phyloP scores from a whole-genome alignment of 129 eudicot species.

The Apium graveolens region DNA sequence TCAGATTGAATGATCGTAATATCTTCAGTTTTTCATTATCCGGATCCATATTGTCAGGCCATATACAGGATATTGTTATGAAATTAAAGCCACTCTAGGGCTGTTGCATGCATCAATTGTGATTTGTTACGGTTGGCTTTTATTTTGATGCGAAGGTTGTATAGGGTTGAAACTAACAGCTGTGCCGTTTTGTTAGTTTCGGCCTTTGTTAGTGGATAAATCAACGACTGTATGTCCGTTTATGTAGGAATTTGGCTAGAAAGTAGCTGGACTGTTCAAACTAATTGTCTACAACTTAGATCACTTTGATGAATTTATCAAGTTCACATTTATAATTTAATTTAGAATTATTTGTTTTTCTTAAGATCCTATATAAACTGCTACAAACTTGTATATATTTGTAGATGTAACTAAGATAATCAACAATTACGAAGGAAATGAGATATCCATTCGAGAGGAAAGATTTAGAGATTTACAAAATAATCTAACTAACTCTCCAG shows the following conservation, averaged over 20 bases:
- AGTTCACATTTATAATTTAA: neutral
- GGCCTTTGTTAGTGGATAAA: neutral
- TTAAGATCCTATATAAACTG: no score
- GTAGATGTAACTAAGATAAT: no score
- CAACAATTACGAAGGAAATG: no score
- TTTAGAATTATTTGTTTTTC: no score
- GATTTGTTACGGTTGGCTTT: neutral
- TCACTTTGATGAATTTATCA: neutral
- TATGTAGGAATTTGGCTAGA: conserved; percentile 1
- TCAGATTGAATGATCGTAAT: conserved; percentile 17
- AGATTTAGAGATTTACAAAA: no score
- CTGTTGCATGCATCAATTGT: neutral
- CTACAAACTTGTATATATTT: no score
- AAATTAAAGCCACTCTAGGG: neutral
- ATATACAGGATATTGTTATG: neutral
- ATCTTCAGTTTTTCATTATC: conserved; percentile 17
- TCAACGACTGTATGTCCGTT: neutral
- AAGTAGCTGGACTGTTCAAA: neutral
- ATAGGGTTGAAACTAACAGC: neutral
- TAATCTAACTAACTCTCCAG: no score
- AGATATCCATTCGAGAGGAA: no score
- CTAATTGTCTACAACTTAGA: neutral
- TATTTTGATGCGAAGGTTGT: neutral
- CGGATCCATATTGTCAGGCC: conserved; percentile 25
- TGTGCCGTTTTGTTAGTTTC: conserved; percentile 3